Evolutionary conservation across 495 filamentous ascomycete genomes (phyloP).

Genomic region (Penicillium nucicola): DNA sequence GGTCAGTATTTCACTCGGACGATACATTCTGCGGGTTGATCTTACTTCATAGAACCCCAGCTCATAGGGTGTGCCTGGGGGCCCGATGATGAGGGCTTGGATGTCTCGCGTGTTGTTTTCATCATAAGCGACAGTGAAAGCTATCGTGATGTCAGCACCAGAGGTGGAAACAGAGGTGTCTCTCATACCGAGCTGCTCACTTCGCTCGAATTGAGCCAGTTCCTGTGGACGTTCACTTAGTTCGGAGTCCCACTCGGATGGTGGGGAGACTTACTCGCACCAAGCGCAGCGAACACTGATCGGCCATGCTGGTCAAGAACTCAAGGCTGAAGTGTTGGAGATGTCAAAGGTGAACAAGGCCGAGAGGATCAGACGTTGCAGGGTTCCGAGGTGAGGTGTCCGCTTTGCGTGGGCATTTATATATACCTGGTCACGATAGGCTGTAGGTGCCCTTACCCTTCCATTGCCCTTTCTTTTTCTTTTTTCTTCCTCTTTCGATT

Average conservation of each 20-base stretch:
- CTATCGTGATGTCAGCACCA: constrained; percentile 6
- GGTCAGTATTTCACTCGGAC: background rate
- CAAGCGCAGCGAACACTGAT: constrained; percentile 17
- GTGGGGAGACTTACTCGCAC: constrained; percentile 10
- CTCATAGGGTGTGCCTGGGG: constrained; percentile 93
- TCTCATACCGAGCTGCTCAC: constrained; percentile 16
- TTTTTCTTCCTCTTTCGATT: too few relatives aligned
- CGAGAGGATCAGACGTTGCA: too few relatives aligned
- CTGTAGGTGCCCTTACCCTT: too few relatives aligned
- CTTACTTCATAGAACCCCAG: constrained; percentile 93
- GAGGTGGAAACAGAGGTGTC: background rate
- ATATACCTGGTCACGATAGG: too few relatives aligned
- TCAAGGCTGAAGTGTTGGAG: background rate
- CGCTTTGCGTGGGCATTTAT: too few relatives aligned
- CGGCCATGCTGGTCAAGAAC: constrained; percentile 6
- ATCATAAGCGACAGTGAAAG: constrained; percentile 61
- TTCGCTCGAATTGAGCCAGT: constrained; percentile 10
- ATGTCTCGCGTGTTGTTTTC: constrained; percentile 89
- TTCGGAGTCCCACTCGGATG: background rate
- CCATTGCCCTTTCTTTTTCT: too few relatives aligned
- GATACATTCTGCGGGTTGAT: background rate
- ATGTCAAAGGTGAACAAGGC: too few relatives aligned
- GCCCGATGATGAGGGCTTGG: constrained; percentile 84
- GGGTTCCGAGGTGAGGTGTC: too few relatives aligned
- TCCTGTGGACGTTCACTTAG: constrained; percentile 14